These are phyloP conservation scores for Mortierella sp. DNA, from an alignment of 371 early-diverging fungal genomes.

Conservation along the genomic window DNA sequence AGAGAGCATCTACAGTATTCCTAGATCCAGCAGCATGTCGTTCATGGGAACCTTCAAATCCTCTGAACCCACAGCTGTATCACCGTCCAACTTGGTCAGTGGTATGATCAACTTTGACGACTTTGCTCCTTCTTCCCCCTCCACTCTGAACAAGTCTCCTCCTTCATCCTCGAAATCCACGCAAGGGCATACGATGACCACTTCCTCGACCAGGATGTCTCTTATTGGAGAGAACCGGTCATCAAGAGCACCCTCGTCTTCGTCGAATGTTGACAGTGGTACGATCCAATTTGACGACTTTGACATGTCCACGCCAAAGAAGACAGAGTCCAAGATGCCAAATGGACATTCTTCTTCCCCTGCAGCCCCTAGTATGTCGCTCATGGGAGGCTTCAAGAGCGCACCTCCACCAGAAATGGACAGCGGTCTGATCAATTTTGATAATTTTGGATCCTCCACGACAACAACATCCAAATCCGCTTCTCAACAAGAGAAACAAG, in stretches of 20 bases:
- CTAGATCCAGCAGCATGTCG: slow-evolving; percentile 31
- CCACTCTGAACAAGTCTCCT: not conserved
- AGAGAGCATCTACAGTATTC: slow-evolving; percentile 23
- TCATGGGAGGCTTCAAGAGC: slow-evolving; percentile 32
- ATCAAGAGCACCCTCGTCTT: slow-evolving; percentile 2
- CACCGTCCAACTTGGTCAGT: slow-evolving; percentile 9
- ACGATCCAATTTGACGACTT: slow-evolving; percentile 18
- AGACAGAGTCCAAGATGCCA: not conserved
- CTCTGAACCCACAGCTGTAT: not conserved
- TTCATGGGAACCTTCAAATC: slow-evolving; percentile 26
- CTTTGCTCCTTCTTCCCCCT: slow-evolving; percentile 2
- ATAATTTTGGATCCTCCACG: slow-evolving; percentile 23
- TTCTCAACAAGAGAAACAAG: not conserved
- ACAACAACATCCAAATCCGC: not conserved
- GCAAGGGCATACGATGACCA: not conserved
- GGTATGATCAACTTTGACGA: slow-evolving; percentile 32
- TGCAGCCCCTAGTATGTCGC: not conserved
- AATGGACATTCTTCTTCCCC: not conserved
- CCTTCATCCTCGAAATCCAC: not conserved
- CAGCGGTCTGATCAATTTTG: slow-evolving; percentile 14
- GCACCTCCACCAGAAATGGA: slow-evolving; percentile 10
- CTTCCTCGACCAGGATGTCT: slow-evolving; percentile 25
- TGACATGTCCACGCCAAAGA: not conserved
- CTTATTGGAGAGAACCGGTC: slow-evolving; percentile 32
- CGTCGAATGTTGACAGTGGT: slow-evolving; percentile 9